Evolutionary conservation across 139 green algal genomes (phyloP).

Genomic region (Parachlorella kessleri): DNA sequence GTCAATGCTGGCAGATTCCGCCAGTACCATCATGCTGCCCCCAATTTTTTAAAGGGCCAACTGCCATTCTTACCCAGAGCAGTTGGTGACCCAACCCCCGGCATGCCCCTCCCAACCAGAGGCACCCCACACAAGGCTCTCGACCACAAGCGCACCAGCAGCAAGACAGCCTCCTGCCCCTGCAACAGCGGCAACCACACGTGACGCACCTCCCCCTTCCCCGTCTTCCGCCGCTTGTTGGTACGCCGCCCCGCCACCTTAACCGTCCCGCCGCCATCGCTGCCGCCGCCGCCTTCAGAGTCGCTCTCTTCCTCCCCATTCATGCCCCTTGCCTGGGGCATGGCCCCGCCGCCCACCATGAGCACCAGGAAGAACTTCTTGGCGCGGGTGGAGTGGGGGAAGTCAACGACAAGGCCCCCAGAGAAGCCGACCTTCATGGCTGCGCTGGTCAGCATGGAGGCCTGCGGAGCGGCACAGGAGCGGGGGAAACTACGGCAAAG

Average conservation of each 20-base stretch:
- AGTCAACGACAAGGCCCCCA: slow-evolving; percentile 97
- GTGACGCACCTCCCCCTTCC: slow-evolving; percentile 11
- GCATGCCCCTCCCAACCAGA: background rate
- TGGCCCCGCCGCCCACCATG: slow-evolving; percentile 78
- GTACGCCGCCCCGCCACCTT: slow-evolving; percentile 26
- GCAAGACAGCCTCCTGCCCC: no score
- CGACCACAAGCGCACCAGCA: no score
- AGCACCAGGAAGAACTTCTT: slow-evolving; percentile 99
- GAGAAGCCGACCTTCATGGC: slow-evolving; percentile 94
- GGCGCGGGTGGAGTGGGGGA: slow-evolving; percentile 90
- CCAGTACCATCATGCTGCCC: no score
- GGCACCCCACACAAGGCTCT: background rate
- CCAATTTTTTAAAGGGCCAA: no score
- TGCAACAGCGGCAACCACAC: no score
- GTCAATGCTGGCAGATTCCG: no score
- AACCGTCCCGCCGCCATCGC: slow-evolving; percentile 32
- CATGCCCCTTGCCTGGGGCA: slow-evolving; percentile 58
- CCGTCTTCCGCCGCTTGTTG: slow-evolving; percentile 42
- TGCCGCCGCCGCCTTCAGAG: slow-evolving; percentile 12
- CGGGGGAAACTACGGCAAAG: no score
- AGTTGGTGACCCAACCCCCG: no score
- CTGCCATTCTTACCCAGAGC: no score
- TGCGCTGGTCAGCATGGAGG: slow-evolving; percentile 90
- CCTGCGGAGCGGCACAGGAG: slow-evolving; percentile 46
- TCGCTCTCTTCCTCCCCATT: slow-evolving; percentile 44